Evolutionary conservation across 768 basidiomycete genomes (phyloP).

Genomic region (Naganishia kalamii): DNA sequence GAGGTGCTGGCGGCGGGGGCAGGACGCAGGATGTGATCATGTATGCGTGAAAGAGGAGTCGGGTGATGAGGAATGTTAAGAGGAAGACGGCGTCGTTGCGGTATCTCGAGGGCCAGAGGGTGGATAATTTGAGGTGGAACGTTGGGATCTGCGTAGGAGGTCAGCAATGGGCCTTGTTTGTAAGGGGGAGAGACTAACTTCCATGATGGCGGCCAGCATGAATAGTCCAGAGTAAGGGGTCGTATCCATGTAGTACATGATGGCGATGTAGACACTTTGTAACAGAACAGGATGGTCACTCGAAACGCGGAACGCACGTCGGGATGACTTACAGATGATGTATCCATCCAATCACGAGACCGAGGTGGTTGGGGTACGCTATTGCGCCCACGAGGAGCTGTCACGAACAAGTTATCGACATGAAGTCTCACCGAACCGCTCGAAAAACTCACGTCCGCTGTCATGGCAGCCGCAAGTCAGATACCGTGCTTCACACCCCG

Average conservation of each 20-base stretch:
- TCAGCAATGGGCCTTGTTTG: too few species aligned
- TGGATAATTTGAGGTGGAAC: slow-evolving; percentile 53
- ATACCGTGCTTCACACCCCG: too few species aligned
- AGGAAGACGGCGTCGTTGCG: slow-evolving; percentile 56
- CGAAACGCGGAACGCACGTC: slow-evolving; percentile 12
- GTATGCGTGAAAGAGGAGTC: slow-evolving; percentile 52
- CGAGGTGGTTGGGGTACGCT: slow-evolving; percentile 52
- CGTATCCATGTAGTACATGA: slow-evolving; percentile 49
- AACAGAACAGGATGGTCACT: too few species aligned
- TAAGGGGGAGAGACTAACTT: too few species aligned
- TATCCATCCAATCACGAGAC: slow-evolving; percentile 56
- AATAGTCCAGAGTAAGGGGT: slow-evolving; percentile 51
- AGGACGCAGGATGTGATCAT: slow-evolving; percentile 41
- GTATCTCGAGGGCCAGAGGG: slow-evolving; percentile 48
- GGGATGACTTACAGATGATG: slow-evolving; percentile 48
- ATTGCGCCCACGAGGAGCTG: slow-evolving; percentile 52
- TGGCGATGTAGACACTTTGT: slow-evolving; percentile 51
- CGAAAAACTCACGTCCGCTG: not conserved
- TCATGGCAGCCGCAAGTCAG: too few species aligned
- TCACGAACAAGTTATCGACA: not conserved
- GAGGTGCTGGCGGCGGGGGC: slow-evolving; percentile 28
- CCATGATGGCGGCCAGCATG: slow-evolving; percentile 52
- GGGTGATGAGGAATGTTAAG: slow-evolving; percentile 53
- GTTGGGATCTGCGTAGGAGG: slow-evolving; percentile 50
- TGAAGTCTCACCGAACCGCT: not conserved